These are phyloP conservation scores for Saccharum hybrid DNA, from an alignment of 202 grass and related monocot genomes.

Conservation along the genomic window DNA sequence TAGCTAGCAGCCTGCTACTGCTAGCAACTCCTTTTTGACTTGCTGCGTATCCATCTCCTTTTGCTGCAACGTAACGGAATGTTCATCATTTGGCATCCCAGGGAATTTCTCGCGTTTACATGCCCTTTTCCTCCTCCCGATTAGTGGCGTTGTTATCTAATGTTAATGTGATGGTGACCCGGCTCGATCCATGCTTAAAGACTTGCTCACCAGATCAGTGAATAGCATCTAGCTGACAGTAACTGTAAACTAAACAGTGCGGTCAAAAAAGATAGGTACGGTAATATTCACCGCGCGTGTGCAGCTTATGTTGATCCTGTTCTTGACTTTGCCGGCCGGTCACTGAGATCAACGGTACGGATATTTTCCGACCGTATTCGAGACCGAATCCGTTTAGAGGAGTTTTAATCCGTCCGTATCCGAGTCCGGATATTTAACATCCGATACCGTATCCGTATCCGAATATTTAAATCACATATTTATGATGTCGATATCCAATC, in stretches of 20 bases:
- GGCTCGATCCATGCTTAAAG: too few species aligned
- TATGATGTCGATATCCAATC: too few species aligned
- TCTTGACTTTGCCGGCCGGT: conserved; percentile 7
- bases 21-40: conserved; percentile 45
- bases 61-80: conserved; percentile 47
- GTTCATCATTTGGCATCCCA: conserved; percentile 23
- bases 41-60: background rate
- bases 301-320: conserved; percentile 40
- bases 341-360: background rate
- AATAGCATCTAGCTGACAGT: background rate
- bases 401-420: too few species aligned
- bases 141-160: conserved; percentile 15
- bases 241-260: background rate
- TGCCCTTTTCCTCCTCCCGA: conserved; percentile 13
- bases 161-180: conserved; percentile 16
- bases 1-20: background rate
- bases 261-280: background rate
- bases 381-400: too few species aligned
- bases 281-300: conserved; percentile 7
- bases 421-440: too few species aligned
- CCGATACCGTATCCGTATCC: too few species aligned
- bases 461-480: too few species aligned
- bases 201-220: too few species aligned
- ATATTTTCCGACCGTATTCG: too few species aligned
- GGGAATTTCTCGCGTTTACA: conserved; percentile 60